Evolutionary conservation across 2,329 filamentous ascomycete species (phyloP), one percentile per base, ranked within the genome.

Genomic region (Aspergillus sp.): DNA sequence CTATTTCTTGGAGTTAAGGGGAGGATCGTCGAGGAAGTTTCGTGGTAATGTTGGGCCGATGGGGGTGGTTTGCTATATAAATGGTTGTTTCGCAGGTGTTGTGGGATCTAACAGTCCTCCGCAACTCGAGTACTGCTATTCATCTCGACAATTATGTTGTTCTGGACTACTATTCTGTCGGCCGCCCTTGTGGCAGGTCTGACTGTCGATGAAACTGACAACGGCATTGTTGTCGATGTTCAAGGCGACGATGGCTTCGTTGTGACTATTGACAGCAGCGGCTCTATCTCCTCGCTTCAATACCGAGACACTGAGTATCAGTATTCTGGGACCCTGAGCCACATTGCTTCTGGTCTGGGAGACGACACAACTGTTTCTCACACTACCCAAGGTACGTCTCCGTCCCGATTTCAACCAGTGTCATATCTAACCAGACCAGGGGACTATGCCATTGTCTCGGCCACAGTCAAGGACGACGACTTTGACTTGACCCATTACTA

Each of bases 401-500:
- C 36, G 2, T 13, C 15, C 2, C 36, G 11, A 34, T 26, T 13
- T 7, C 15, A 6, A 17, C 8, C 18, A n/a, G 20, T 17, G 8
- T 4, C 8, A 20, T 30, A 18, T 26, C 48, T 50, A 50, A 50
- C 36, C 39, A 5, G 20, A 2, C 4, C n/a, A 50, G 36, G 48
- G 22, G 22, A 50, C 36, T 50, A 50, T 22, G 48, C 34, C 5
- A 42, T 50, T 18, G 48, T 50, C 9, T 41, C 52, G 3, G 52
- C 52, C 22, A 55, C 43, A 6, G 18, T 36, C 20, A 34, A 48
- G 3, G 17, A 7, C 26, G 52, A 48, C 11, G 34, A 48, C 4
- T 55, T 55, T 11, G 24, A 55, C 11, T 34, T 55, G 5, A 55
- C 52, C 1, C 52, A 55, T 17, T 48, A 55, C n/a, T 55, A 55